Percentiles rank a stretch among this genome's conserved stretches.
Conservation (phyloP, 2,329 filamentous ascomycete species). For the Aureobasidium sp. region DNA sequence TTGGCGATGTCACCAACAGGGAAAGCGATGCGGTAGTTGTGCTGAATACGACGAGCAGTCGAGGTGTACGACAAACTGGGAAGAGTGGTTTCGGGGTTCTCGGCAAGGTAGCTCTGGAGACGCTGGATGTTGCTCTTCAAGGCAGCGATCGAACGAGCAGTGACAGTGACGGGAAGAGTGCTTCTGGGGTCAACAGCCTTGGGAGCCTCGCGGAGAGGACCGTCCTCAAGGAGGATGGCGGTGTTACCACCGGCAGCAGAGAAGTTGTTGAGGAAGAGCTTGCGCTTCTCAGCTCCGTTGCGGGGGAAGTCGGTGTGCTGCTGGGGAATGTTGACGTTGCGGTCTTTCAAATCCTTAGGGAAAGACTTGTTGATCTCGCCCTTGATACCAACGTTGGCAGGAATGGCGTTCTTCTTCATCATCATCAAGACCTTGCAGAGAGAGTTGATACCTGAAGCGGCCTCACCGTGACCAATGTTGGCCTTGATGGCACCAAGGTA, state of each 20-base stretch:
- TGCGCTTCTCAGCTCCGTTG: constrained; percentile 26
- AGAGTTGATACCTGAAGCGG: constrained; percentile 34
- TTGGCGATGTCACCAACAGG: not conserved
- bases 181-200: constrained; percentile 42
- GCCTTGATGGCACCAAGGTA: constrained; percentile 18
- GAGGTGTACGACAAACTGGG: not conserved
- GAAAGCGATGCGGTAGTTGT: not conserved
- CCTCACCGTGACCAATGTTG: constrained; percentile 23
- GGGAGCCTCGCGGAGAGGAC: constrained; percentile 29
- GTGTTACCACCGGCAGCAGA: constrained; percentile 65
- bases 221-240: constrained; percentile 56
- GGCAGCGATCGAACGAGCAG: constrained; percentile 43
- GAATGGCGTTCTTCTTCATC: constrained; percentile 54
- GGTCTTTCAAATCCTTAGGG: not conserved
- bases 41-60: not conserved
- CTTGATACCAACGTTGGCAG: constrained; percentile 61
- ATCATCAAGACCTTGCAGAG: constrained; percentile 58
- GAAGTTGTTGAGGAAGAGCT: constrained; percentile 55
- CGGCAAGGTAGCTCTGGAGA: not conserved
- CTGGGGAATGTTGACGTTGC: not conserved
- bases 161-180: constrained; percentile 47
- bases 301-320: not conserved
- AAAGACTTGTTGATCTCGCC: constrained; percentile 42
- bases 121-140: constrained; percentile 42
- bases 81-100: not conserved